Evolutionary conservation across 148 eudicot genomes (phyloP), one percentile per base, ranked within the genome.

Genomic region (Camellia japonica): DNA sequence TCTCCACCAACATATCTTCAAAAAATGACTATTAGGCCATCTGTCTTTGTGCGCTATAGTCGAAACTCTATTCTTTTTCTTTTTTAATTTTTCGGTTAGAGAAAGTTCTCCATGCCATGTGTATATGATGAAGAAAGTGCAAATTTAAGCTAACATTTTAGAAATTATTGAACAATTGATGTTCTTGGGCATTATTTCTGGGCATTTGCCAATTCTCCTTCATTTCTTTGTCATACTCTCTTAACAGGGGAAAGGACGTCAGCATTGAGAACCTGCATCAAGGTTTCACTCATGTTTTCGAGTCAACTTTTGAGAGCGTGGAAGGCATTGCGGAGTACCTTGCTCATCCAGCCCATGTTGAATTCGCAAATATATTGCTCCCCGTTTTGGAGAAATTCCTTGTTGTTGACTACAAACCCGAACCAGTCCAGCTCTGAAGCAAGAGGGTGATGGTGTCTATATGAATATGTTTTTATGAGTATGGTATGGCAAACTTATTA

Each of bases 271-370:
- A 93, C 86, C 1, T 89, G 79, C 95, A 93, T 64, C 97, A 93
- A 81, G 97, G 95, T 38, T 93, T 90, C 86, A 93, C 97, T 78
- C 97, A 93, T 59, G 80, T 93, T 6, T 93, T 93, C 30, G 95
- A 93, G 83, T 93, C 93, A 12, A 89, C 89, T 49, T 93, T 93
- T 59, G 94, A 91, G 70, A 91, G 88, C 76, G 81, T 89, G 23
- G 86, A 93, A 89, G 95, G 91, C 47, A 63, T 90, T 63, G 92
- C 95, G 2, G 91, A 90, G 82, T 93, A 93, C 74, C 0, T 89
- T 73, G 56, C 88, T 54, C 97, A 91, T 79, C 89, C 92, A 6
- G 87, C 83, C 73, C 97, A 93, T 75, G 90, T 91, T 12, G 89
- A 88, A 63, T 93, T 84, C 60, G 91, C 91, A 41, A 83, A 84